Evolutionary conservation across 352 stramenopile genomes (phyloP), one percentile per base, ranked within the genome.

Genomic region (Globisporangium nunn): DNA sequence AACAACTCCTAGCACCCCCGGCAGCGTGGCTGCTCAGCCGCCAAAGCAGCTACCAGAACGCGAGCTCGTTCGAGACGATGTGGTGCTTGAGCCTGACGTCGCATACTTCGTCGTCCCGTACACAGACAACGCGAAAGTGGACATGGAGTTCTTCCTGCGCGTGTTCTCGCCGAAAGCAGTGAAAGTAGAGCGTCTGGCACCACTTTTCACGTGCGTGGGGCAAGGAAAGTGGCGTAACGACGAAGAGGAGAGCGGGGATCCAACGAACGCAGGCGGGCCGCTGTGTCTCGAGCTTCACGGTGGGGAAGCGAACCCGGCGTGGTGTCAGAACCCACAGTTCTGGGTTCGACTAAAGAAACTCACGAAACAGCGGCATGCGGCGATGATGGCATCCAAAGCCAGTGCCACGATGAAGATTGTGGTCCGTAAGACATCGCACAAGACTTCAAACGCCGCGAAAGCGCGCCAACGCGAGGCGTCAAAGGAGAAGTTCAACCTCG

Each of bases 241-340:
- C 47, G 64, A 77, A 40, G 73, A 59, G 10, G 67, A 63, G 37
- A 75, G 75, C 8, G 66, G 74, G 30, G 76, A 88, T 52, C 82
- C 81, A 12, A 63, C 60, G 28, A 86, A 70, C 40, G 85, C 87
- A 35, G 90, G 90, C 8, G 90, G 90, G 0, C 83, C 87, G 40
- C 62, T 96, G 33, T 87, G 62, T 55, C 54, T 56, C 61, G 76
- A 69, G 37, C 66, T 72, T 57, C 72, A 50, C 37, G 61, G 61
- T 0, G 75, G 76, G 4, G 64, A 76, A 6, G 76, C 87, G 39
- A 91, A 91, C 57, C 31, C 77, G 0, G 56, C 73, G 15, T 92
- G 80, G 80, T 88, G 81, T 64, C 87, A 96, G 58, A 97, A 96
- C 50, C 88, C 90, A 10, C 90, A 97, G 68, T 97, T 93, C 61